Percentiles rank a stretch among this genome's conserved stretches.
These are phyloP conservation scores for Emmonsia crescens DNA, from an alignment of 2,329 filamentous ascomycete genomes.

Conservation along the genomic window DNA sequence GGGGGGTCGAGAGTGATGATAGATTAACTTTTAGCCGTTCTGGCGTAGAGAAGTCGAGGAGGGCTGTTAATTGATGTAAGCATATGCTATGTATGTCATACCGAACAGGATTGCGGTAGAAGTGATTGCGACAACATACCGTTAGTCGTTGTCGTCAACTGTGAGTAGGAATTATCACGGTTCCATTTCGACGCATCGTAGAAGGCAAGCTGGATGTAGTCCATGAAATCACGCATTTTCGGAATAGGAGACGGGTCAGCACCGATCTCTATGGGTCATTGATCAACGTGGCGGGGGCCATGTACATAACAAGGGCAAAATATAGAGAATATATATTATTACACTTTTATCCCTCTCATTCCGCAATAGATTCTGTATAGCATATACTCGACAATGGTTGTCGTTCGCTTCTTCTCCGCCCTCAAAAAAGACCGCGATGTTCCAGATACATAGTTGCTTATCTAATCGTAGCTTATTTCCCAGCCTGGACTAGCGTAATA, in stretches of 20 bases:
- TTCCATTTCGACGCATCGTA: conserved; percentile 81
- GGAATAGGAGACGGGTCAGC: neutral
- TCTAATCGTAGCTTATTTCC: conserved; percentile 23
- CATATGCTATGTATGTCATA: neutral
- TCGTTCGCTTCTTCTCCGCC: neutral
- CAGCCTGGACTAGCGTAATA: conserved; percentile 21
- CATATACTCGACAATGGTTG: neutral
- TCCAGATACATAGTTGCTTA: neutral
- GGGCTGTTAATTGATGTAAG: conserved; percentile 42
- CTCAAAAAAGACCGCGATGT: neutral
- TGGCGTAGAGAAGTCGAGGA: conserved; percentile 82
- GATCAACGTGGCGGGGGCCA: neutral
- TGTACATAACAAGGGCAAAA: neutral
- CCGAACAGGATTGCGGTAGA: neutral
- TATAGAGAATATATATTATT: neutral
- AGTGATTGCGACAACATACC: conserved; percentile 39
- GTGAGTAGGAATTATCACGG: conserved; percentile 81
- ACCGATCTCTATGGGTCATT: neutral
- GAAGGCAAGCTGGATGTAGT: conserved; percentile 88
- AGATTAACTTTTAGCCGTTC: conserved; percentile 74
- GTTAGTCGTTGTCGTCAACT: conserved; percentile 71
- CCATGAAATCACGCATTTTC: conserved; percentile 91
- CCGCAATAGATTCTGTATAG: neutral
- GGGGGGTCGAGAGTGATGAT: conserved; percentile 80
- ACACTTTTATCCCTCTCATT: neutral